Base-by-base conservation (phyloP, 495 filamentous ascomycete genomes). In the Achaetomiella virescens region DNA sequence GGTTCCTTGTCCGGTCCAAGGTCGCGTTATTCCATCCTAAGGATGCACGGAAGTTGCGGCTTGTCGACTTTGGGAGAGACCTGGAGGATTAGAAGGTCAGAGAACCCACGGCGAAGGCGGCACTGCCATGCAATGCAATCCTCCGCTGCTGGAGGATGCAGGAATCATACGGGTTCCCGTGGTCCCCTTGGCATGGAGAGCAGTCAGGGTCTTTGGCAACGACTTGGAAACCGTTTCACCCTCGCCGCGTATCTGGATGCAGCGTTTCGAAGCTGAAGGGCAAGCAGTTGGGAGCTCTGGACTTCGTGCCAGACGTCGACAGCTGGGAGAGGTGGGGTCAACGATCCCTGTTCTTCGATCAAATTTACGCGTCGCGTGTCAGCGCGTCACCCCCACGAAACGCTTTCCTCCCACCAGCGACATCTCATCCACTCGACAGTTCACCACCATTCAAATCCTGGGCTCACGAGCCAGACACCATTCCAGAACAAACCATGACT, bases 1-100 rank as follows among this genome's bases (percentile, higher is more conserved):
- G 89, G 55, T 96, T 95, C 65, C 75, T 96, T 10, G 87, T 96
- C 20, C 77, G 88, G 58, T 86, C 86, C 21, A 92, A 88, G 64
- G 84, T 92, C 31, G 91, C 91, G 20, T 84, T 89, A 60, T 93
- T 93, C 57, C 87, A 95, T 70, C 89, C 91, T 2, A 83, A 81
- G 55, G 89, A 96, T 72, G 88, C 91, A 0, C 79, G 78, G 49
- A 81, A 79, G 64, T 62, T 96, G 58, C 81, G 87, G 41, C 71
- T 96, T 46, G 80, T 95, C 57, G 89, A 95, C 71, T 96, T 96
- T 75, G 89, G 88, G 10, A 81, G 85, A 53, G 84, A 87, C 44
- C 61, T 95, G 40, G 84, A 88, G 53, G 82, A 85, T 53, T 86
- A 69, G 75, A 22, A 17, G 2, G 6, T 25, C 35, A 8, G 22